Percentiles rank a stretch among this genome's conserved stretches.
phyloP scores from a whole-genome alignment of 2,329 filamentous ascomycete species.

The Sporothrix luriei region DNA sequence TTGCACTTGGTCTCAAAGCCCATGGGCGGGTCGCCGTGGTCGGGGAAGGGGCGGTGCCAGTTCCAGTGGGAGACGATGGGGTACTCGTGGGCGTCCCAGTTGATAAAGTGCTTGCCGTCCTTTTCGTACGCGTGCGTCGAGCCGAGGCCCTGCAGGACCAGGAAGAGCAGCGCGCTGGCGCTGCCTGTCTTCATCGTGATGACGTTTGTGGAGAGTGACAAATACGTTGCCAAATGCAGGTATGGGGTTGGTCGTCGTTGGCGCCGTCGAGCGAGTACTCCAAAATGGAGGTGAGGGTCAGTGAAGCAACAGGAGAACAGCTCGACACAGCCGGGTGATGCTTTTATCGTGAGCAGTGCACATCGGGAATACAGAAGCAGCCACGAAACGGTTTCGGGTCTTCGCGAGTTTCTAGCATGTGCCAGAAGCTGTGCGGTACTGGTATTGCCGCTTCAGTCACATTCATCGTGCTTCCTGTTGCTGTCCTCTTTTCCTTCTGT shows the following conservation, averaged over 20 bases:
- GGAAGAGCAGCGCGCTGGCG: background rate
- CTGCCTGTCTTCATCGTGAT: conserved; percentile 11
- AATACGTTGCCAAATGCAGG: background rate
- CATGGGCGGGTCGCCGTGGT: conserved; percentile 39
- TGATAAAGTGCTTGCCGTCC: conserved; percentile 35
- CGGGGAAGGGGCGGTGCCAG: conserved; percentile 42
- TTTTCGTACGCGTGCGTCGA: conserved; percentile 11
- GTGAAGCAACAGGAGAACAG: background rate
- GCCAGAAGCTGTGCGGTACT: background rate
- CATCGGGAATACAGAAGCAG: background rate
- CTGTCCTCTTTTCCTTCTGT: conserved; percentile 7
- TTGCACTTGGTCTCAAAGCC: conserved; percentile 42
- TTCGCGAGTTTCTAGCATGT: background rate
- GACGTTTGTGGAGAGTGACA: background rate
- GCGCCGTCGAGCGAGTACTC: background rate
- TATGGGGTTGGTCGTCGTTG: no score
- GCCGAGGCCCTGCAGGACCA: background rate
- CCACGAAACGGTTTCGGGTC: background rate
- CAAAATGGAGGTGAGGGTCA: background rate
- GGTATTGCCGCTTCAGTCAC: background rate
- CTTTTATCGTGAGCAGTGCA: background rate
- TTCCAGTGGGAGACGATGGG: conserved; percentile 41
- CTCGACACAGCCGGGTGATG: background rate
- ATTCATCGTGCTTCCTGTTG: background rate
- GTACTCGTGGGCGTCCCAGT: conserved; percentile 41